phyloP scores from a whole-genome alignment of 139 green algal species.

The Chlamydomonas applanata region DNA sequence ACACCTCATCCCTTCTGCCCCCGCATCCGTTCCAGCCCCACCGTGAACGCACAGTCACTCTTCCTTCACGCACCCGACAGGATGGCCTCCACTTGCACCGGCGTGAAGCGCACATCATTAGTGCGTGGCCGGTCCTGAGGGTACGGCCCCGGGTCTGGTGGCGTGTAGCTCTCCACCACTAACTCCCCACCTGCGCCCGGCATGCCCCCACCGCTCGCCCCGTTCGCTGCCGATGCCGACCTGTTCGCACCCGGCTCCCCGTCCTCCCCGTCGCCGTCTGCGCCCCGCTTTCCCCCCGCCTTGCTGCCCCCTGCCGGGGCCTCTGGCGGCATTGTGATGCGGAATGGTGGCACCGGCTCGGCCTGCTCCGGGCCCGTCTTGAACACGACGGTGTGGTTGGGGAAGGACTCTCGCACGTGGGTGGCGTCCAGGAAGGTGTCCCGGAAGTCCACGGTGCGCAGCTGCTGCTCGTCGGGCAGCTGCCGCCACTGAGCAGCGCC shows the following conservation, averaged over 20 bases:
- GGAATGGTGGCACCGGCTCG: conserved; percentile 69
- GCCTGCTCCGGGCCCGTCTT: background rate
- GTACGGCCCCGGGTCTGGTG: conserved; percentile 85
- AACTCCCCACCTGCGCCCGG: conserved; percentile 29
- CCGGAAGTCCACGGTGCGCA: conserved; percentile 75
- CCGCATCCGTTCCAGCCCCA: no score
- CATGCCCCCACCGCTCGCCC: background rate
- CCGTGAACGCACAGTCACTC: no score
- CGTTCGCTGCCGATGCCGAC: background rate
- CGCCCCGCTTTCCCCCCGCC: background rate
- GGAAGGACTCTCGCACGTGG: conserved; percentile 88
- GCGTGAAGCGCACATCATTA: conserved; percentile 94
- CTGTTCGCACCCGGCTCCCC: conserved; percentile 1
- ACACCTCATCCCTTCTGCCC: no score
- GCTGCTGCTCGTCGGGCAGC: conserved; percentile 15
- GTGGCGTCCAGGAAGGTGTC: conserved; percentile 94
- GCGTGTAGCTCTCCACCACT: conserved; percentile 74
- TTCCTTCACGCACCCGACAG: conserved; percentile 11
- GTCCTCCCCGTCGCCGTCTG: background rate
- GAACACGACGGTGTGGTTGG: conserved; percentile 44
- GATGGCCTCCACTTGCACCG: conserved; percentile 64
- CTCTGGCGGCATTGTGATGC: conserved; percentile 74
- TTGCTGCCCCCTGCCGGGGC: background rate
- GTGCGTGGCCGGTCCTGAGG: conserved; percentile 70
- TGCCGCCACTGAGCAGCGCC: conserved; percentile 18